Evolutionary conservation across 2,329 filamentous ascomycete species (phyloP), one percentile per base, ranked within the genome.

Genomic region (Botrytis fabae): DNA sequence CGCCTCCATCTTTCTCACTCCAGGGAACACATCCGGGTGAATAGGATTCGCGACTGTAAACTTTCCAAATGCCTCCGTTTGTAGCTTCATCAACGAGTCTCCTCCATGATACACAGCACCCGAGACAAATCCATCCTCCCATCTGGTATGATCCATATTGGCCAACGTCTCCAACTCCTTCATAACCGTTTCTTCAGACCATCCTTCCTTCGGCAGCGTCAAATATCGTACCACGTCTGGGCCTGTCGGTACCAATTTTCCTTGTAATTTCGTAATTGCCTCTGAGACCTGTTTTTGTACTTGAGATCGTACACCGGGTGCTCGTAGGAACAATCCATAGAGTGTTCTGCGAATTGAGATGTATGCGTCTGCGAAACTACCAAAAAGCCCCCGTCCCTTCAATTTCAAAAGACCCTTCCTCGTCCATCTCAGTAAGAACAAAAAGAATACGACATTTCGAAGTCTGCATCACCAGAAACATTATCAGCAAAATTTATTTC

Each of bases 1-100:
- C 62, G 96, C 95, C 85, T 99, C 96, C 96, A 99, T 99, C 88
- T 99, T 99, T 79, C 96, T 88, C 70, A 99, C 95, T 42, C 95
- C 96, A 25, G 96, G 96, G 84, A 99, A 99, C 61, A 99, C 95
- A 83, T 99, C 96, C 10, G 96, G 96, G 82, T 99, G 96, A 78
- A 99, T 96, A 4, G 96, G 96, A 82, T 99, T 99, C 57, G 94
- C 89, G 44, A 99, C 96, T 69, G 94, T 95, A 82, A 99, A 99
- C 82, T 93, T 92, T 76, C 93, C 92, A 86, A 95, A 98, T 0
- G 96, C 95, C 81, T 98, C 93, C 9, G 93, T 93, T 85, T 99
- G 96, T 57, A 99, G 85, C 80, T 92, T 89, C 74, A 96, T 84
- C 78, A 99, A 84, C 62, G 92, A 91, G 57, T 93, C 88, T 70